Evolutionary conservation across 345 rosid species (phyloP), one percentile per base, ranked within the genome.

Genomic region (Corchorus capsularis): DNA sequence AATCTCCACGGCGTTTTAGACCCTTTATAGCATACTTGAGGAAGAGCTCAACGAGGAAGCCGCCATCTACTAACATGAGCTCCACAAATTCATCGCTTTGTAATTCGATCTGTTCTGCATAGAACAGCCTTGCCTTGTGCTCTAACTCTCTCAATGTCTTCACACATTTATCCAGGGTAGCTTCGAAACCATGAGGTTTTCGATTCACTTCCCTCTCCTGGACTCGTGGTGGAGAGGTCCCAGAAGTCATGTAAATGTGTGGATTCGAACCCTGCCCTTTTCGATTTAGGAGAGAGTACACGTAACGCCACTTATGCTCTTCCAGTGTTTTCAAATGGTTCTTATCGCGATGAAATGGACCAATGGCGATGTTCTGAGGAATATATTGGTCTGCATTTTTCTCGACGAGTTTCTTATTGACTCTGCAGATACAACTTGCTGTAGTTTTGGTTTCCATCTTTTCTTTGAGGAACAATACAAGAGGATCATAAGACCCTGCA

Each of bases 31-130:
- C 56, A 54, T 78, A 72, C 82, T 70, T 87, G 1, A 85, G 74
- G 53, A 89, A 80, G 71, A 87, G 82, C 62, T 89, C 91, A 2
- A 87, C 73, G 37, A 86, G 74, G 85, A 89, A 87, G 22, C 91
- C 77, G 0, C 86, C 91, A 59, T 87, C 91, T 0, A 86, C 63
- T 2, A 89, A 57, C 89, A 87, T 76, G 83, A 86, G 69, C 53
- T 87, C 66, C 35, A 85, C 77, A 39, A 89, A 87, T 0, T 79
- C 71, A n/a, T 86, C 73, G 52, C 78, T 78, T 0, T 71, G 9
- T 20, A 80, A 8, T 0, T 4, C 0, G 35, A 35, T 11, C 2
- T 37, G 54, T 37, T 43, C 73, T 35, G 62, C 76, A 0, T 85
- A 89, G 79, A 81, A 87, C 6, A 77, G 8, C 9, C 85, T 73